These are phyloP conservation scores for Irpex sp. DNA, from an alignment of 1,284 basidiomycete genomes.

Conservation along the genomic window DNA sequence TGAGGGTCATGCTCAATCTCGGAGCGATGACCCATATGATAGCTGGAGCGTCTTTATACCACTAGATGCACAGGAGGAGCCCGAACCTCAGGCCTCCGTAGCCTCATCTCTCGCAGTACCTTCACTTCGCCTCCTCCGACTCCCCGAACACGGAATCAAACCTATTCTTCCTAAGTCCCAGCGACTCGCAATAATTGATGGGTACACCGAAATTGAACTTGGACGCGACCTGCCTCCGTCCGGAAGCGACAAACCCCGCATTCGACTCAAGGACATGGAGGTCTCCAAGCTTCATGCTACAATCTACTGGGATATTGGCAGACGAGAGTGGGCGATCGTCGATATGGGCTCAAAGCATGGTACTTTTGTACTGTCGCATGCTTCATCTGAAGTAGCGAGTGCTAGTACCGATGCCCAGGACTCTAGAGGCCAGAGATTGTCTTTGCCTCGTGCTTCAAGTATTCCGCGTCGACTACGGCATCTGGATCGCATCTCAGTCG, in stretches of 20 bases:
- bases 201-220: conserved; percentile 61
- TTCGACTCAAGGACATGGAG: conserved; percentile 77
- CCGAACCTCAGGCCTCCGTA: neutral
- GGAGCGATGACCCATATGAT: neutral
- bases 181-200: conserved; percentile 57
- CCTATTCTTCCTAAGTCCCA: conserved; percentile 44
- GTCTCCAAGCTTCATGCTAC: conserved; percentile 79
- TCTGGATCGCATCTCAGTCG: conserved; percentile 60
- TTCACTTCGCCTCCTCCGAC: conserved; percentile 54
- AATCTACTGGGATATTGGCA: conserved; percentile 60
- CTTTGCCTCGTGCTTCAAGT: conserved; percentile 61
- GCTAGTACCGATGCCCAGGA: conserved; percentile 7
- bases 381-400: neutral
- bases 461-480: conserved; percentile 60
- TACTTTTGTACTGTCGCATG: conserved; percentile 40
- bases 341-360: conserved; percentile 84
- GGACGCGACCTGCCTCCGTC: conserved; percentile 58
- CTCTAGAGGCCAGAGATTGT: conserved; percentile 46
- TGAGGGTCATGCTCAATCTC: conserved; percentile 6
- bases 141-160: neutral
- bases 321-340: conserved; percentile 63
- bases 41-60: neutral
- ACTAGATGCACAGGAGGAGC: neutral
- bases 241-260: conserved; percentile 50
- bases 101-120: conserved; percentile 17